Evolutionary conservation across 1,284 basidiomycete species (phyloP).

Genomic region (Boletus sp.): DNA sequence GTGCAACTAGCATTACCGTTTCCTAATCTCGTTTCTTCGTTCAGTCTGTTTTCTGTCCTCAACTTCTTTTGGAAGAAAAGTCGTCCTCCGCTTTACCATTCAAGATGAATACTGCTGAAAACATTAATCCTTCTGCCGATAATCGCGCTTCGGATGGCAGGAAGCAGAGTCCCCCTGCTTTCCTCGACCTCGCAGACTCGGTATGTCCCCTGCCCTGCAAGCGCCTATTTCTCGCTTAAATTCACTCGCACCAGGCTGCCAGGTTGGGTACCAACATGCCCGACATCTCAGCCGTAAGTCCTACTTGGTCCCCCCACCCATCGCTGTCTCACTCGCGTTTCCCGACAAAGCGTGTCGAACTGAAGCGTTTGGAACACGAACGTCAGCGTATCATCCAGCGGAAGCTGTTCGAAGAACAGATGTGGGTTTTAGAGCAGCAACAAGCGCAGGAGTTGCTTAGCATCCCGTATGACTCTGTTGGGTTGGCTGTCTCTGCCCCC

Average conservation of each 20-base stretch:
- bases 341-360: conserved; percentile 71
- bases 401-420: conserved; percentile 92
- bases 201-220: conserved; percentile 50
- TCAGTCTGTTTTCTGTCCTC: conserved; percentile 59
- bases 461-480: conserved; percentile 64
- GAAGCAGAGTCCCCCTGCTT: conserved; percentile 85
- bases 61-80: conserved; percentile 53
- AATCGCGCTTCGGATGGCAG: conserved; percentile 67
- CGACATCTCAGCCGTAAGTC: conserved; percentile 76
- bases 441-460: conserved; percentile 83
- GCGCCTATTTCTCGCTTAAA: conserved; percentile 27
- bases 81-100: conserved; percentile 47
- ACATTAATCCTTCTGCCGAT: conserved; percentile 73
- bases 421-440: conserved; percentile 89
- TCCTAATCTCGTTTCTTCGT: conserved; percentile 57
- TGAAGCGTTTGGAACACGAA: conserved; percentile 91
- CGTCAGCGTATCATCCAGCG: conserved; percentile 84
- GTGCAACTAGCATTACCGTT: conserved; percentile 67
- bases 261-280: conserved; percentile 82
- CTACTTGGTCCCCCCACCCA: conserved; percentile 2
- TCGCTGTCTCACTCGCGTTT: conserved; percentile 10
- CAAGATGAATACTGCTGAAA: conserved; percentile 70
- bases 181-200: conserved; percentile 88
- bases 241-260: conserved; percentile 57
- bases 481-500: conserved; percentile 76